Base-by-base conservation (phyloP, 176 grass and related monocot genomes). In the Saccharum spontaneum region DNA sequence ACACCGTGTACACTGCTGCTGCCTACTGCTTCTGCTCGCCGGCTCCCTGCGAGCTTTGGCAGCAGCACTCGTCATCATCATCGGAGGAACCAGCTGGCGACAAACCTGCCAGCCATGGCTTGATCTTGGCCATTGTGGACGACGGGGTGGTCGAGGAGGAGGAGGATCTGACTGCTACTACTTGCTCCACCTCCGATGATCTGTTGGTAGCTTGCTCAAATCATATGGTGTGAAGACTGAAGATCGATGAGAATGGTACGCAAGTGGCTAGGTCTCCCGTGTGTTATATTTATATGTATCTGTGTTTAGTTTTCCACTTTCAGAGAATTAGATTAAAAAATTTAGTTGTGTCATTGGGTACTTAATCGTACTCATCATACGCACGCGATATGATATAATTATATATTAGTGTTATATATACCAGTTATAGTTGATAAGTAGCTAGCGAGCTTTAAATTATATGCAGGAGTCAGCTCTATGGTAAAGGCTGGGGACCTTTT, bases 1-100 rank as follows among this genome's bases (percentile, higher is more conserved):
- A 98, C 49, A 97, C 61, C 3, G 92, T 94, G 77, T 90, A 97
- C 20, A 85, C 50, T 3, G 54, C 20, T 57, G 54, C 54, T 9
- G 24, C 71, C 86, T 49, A 78, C 86, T 41, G 78, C 61, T 67
- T 11, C 67, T 75, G 34, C 24, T 26, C n/a, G 67, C 18, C 41
- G 41, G 41, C 41, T 4, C 14, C 36, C 67, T 24, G 67, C 30
- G 22, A 40, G 33, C 10, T n/a, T 3, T 9, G 59, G 18, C 8
- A 11, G 8, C 22, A 54, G 28, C 28, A 28, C 50, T 54, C 50
- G 17, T 54, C 54, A n/a, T 57, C 23, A 18, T 59, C 55, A 1
- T 2, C 18, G n/a, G 23, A 61, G 57, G 57, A 61, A 8, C 5
- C 54, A 6, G 68, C 7, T 23, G 70, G 2, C 4, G 48, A 30